Base-by-base conservation (phyloP, 768 basidiomycete species). In the Kwoniella newhampshirensis region DNA sequence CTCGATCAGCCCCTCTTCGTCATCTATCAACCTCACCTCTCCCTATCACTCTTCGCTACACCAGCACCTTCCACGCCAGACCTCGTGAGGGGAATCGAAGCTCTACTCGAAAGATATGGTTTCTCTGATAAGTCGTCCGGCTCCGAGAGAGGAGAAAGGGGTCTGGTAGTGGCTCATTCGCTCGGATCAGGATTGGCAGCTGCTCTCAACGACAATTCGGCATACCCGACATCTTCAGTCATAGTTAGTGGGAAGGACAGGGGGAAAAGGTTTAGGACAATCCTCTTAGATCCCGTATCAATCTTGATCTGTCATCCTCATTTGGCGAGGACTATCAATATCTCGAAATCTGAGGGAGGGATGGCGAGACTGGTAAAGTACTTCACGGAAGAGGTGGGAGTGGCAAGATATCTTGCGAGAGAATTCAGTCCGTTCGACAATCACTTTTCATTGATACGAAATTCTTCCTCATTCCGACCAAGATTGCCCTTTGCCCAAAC, bases 241-340 rank as follows among this genome's bases (percentile, higher is more conserved):
- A 43, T 42, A 28, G 26, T n/a, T n/a, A n/a, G n/a, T n/a, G n/a
- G n/a, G n/a, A n/a, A n/a, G n/a, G n/a, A n/a, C 32, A 6, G 13
- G 32, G 32, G 32, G 7, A 32, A 32, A 13, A 32, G 32, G 13
- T 32, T 6, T 32, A 6, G 56, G 8, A 27, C 39, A 30, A 13
- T 62, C 37, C 39, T 62, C 3, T 21, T 62, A n/a, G 60, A 62
- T 37, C 60, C 60, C 25, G 53, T 57, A 11, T 57, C 42, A 21
- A 47, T 57, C 20, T 17, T 41, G 8, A 20, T 60, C 15, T 44
- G 20, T 30, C 27, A 60, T 27, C 36, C 60, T 3, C 45, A 40
- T 27, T 23, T 60, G n/a, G 17, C 53, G 6, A 40, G 42, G 23
- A 32, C 54, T 2, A 40, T 47, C 11, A 36, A 48, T 18, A 23